Conservation (phyloP, 106 monocot species). For the Dendrobium catenatum region DNA sequence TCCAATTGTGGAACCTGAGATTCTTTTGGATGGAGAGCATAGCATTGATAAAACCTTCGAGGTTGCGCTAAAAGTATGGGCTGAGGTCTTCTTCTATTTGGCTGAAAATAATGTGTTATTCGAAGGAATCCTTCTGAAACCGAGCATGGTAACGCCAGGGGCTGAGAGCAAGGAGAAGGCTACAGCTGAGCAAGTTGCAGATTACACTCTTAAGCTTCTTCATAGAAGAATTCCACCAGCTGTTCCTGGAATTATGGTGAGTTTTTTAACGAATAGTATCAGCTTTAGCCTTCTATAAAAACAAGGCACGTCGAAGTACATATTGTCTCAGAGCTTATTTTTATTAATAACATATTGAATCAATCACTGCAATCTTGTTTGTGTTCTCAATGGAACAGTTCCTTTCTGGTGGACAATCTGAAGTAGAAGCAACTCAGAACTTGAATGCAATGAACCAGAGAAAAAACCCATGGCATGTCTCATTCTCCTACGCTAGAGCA, state of each 20-base stretch:
- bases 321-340: no score
- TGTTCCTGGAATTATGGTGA: conserved; percentile 78
- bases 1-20: conserved; percentile 75
- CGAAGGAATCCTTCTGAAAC: conserved; percentile 74
- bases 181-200: conserved; percentile 50
- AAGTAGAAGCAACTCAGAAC: conserved; percentile 78
- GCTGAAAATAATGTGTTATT: conserved; percentile 73
- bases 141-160: conserved; percentile 82
- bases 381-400: conserved; percentile 27
- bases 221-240: conserved; percentile 66
- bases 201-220: conserved; percentile 64
- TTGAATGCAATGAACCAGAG: conserved; percentile 82
- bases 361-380: not conserved
- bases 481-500: conserved; percentile 72
- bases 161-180: conserved; percentile 68
- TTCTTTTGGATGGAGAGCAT: conserved; percentile 74
- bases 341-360: no score
- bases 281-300: no score
- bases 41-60: conserved; percentile 73
- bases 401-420: conserved; percentile 76
- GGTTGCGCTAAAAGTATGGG: conserved; percentile 69
- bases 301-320: no score
- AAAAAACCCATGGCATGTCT: conserved; percentile 77
- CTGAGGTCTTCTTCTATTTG: conserved; percentile 70
- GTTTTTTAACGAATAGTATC: no score